Base-by-base conservation (phyloP, 768 basidiomycete species). In the Podaxis pistillaris region DNA sequence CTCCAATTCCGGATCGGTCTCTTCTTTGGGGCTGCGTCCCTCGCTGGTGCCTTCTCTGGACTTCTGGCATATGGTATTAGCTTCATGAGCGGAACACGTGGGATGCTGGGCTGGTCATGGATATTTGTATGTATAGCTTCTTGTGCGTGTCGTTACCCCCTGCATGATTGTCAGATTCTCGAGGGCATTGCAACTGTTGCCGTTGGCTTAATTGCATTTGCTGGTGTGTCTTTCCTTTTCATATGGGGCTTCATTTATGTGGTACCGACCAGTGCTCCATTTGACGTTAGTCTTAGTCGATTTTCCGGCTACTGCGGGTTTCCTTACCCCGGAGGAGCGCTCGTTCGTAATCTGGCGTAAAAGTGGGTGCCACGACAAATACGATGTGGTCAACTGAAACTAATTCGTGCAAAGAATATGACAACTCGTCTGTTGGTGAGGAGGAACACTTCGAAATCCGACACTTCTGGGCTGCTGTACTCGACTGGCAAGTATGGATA, bases 11-110 rank as follows among this genome's bases (percentile, higher is more conserved):
- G 88, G 7, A 77, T 88, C 41, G 86, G 81, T 2, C 68, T 87
- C 7, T 89, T 90, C 77, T 86, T 86, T 67, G 84, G 85, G 11
- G 84, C 87, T 15, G 87, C 87, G 7, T 83, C 86, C 4, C 68
- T 86, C 41, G 85, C 85, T 2, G 87, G 86, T 6, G 86, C 86
- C 3, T 86, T 88, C 68, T 83, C 85, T 1, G 86, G 86, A 0
- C 70, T 87, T 5, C 66, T 88, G 15, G 86, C 86, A 0, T 86
- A 76, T 69, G 85, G 69, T 0, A 83, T 87, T 30, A 75, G 78
- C 41, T 81, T 82, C 56, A 83, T 88, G 84, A 69, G 72, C 28
- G 83, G 82, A 0, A 71, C 71, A 0, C 72, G 67, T 2, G 79
- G 82, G 1, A 68, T 83, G 17, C 67, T 78, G 17, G 86, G 84